These are phyloP conservation scores for Aspergillus piperis DNA, from an alignment of 2,329 filamentous ascomycete species.

Conservation along the genomic window DNA sequence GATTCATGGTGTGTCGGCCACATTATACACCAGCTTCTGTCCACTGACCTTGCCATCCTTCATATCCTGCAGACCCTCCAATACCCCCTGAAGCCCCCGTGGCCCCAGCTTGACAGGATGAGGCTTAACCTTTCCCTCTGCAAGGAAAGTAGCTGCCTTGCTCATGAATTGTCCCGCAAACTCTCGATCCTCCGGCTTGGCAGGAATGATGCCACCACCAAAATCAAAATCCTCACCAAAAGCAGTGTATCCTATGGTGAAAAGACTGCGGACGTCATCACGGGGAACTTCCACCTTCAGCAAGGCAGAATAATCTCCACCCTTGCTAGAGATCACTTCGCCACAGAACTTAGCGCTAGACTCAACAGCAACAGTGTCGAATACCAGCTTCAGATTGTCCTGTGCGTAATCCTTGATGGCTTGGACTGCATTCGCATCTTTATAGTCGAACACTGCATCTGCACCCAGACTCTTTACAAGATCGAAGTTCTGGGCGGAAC, in stretches of 20 bases:
- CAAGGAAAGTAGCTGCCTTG: slow-evolving; percentile 43
- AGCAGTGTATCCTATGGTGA: slow-evolving; percentile 35
- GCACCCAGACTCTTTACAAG: slow-evolving; percentile 36
- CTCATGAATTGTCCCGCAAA: slow-evolving; percentile 46
- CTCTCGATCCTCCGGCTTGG: slow-evolving; percentile 43
- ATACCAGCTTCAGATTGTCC: slow-evolving; percentile 34
- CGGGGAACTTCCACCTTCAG: slow-evolving; percentile 25
- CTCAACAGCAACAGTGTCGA: slow-evolving; percentile 37
- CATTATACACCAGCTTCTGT: slow-evolving; percentile 50
- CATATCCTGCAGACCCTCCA: slow-evolving; percentile 48
- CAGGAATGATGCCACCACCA: slow-evolving; percentile 29
- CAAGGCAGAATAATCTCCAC: slow-evolving; percentile 32
- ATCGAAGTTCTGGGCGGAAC: slow-evolving; percentile 37
- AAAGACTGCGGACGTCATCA: slow-evolving; percentile 31
- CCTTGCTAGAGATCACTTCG: slow-evolving; percentile 31
- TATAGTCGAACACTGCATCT: slow-evolving; percentile 37
- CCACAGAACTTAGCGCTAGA: slow-evolving; percentile 32
- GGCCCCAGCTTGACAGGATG: slow-evolving; percentile 45
- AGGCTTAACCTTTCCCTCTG: slow-evolving; percentile 45
- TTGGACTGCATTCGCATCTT: slow-evolving; percentile 19
- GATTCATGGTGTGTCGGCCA: slow-evolving; percentile 24
- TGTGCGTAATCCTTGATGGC: slow-evolving; percentile 33
- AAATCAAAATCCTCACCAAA: slow-evolving; percentile 33
- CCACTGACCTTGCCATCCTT: slow-evolving; percentile 49
- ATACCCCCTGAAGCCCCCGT: slow-evolving; percentile 47